Conservation (phyloP, 495 filamentous ascomycete genomes). For the Chaetomium fimeti region DNA sequence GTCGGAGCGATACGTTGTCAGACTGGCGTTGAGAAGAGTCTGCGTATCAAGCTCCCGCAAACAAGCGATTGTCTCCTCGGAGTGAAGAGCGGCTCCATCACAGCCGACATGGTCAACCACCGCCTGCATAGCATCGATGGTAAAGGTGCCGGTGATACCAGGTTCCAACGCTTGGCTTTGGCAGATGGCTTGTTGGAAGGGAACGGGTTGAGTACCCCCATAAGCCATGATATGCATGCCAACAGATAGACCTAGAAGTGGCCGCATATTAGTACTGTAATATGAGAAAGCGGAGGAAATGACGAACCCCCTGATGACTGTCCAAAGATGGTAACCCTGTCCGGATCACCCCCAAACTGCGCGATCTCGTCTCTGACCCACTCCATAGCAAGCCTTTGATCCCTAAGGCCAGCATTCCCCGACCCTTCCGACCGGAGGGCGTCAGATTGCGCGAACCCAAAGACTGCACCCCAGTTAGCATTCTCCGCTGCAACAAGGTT, state of each 20-base stretch:
- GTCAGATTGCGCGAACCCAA: constrained; percentile 1
- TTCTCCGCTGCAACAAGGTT: too few relatives aligned
- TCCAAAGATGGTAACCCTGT: constrained; percentile 54
- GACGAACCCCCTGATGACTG: constrained; percentile 50
- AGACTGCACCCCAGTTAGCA: neutral
- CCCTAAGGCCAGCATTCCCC: constrained; percentile 52
- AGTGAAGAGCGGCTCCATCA: neutral
- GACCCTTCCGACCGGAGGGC: neutral
- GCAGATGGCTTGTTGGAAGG: constrained; percentile 9
- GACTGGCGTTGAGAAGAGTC: neutral
- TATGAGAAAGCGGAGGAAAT: neutral
- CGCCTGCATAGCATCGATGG: neutral
- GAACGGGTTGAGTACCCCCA: neutral
- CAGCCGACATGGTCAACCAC: constrained; percentile 2
- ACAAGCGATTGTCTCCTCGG: neutral
- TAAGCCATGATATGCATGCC: constrained; percentile 9
- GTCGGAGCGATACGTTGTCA: neutral
- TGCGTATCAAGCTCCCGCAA: neutral
- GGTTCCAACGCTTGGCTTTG: constrained; percentile 6
- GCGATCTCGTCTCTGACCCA: constrained; percentile 58
- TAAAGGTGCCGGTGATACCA: constrained; percentile 7
- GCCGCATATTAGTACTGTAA: neutral
- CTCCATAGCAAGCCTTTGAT: constrained; percentile 45
- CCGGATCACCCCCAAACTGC: constrained; percentile 46
- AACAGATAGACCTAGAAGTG: neutral